Conservation (phyloP, 2,329 filamentous ascomycete genomes). For the Fusarium verticillioides region DNA sequence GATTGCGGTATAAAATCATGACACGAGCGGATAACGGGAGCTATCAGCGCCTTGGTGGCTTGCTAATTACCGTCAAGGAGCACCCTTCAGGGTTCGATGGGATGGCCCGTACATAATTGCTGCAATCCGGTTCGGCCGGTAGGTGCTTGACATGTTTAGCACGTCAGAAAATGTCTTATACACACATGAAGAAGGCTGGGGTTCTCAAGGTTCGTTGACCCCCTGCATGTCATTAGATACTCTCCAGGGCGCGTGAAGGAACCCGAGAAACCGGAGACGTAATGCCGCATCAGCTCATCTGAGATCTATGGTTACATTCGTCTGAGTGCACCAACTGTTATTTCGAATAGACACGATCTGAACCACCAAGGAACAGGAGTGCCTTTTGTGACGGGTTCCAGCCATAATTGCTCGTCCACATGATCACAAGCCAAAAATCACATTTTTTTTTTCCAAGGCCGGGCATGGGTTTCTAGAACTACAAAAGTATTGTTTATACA, state of each 20-base stretch:
- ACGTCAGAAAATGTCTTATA: conserved; percentile 19
- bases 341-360: neutral
- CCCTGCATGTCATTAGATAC: conserved; percentile 4
- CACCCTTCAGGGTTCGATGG: conserved; percentile 21
- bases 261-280: neutral
- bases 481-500: conserved; percentile 46
- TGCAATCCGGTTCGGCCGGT: conserved; percentile 33
- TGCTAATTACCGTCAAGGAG: conserved; percentile 34
- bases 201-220: conserved; percentile 13
- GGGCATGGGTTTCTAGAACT: conserved; percentile 42
- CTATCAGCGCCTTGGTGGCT: conserved; percentile 31
- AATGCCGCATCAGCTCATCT: conserved; percentile 1
- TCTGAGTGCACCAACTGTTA: neutral
- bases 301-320: conserved; percentile 3
- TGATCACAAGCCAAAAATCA: conserved; percentile 18
- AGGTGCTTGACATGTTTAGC: conserved; percentile 18
- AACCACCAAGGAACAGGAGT: neutral
- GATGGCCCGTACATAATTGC: conserved; percentile 16
- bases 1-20: conserved; percentile 22
- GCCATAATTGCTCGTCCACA: conserved; percentile 1
- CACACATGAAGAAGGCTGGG: neutral
- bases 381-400: neutral
- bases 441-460: conserved; percentile 19
- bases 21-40: conserved; percentile 32
- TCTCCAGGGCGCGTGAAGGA: neutral